phyloP scores from a whole-genome alignment of 2,329 filamentous ascomycete genomes.

The Fusarium mangiferae region DNA sequence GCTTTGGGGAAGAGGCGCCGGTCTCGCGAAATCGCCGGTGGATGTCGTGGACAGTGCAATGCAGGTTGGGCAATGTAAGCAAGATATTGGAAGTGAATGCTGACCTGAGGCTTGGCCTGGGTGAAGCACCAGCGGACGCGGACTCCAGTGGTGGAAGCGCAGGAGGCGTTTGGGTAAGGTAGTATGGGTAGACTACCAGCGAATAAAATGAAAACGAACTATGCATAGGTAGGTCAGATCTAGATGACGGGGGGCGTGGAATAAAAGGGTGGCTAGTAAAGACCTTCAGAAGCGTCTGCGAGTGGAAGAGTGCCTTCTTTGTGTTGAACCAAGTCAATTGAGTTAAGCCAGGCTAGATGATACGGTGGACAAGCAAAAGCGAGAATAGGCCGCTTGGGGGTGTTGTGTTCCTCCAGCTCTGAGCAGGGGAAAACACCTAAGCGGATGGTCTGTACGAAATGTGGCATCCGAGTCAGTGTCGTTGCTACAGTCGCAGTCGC shows the following conservation, averaged over 20 bases:
- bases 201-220: conserved; percentile 24
- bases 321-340: conserved; percentile 2
- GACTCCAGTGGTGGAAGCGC: conserved; percentile 21
- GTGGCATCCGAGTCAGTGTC: conserved; percentile 24
- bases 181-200: not conserved
- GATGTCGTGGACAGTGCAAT: conserved; percentile 16
- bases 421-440: not conserved
- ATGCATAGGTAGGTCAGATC: conserved; percentile 29
- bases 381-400: conserved; percentile 14
- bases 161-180: conserved; percentile 34
- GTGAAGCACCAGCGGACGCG: not conserved
- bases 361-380: conserved; percentile 2
- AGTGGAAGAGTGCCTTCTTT: conserved; percentile 15
- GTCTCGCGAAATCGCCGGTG: conserved; percentile 4
- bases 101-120: conserved; percentile 13
- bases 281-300: not conserved
- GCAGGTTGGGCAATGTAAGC: conserved; percentile 10
- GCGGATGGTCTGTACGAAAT: conserved; percentile 20
- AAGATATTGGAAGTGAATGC: conserved; percentile 8
- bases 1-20: not conserved
- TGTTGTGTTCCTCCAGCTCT: conserved; percentile 10
- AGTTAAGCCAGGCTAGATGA: conserved; percentile 1
- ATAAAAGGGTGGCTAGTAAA: conserved; percentile 3
- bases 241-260: conserved; percentile 23
- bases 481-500: conserved; percentile 4